phyloP scores from a whole-genome alignment of 441 rosid species.

The Croton laevigatus region DNA sequence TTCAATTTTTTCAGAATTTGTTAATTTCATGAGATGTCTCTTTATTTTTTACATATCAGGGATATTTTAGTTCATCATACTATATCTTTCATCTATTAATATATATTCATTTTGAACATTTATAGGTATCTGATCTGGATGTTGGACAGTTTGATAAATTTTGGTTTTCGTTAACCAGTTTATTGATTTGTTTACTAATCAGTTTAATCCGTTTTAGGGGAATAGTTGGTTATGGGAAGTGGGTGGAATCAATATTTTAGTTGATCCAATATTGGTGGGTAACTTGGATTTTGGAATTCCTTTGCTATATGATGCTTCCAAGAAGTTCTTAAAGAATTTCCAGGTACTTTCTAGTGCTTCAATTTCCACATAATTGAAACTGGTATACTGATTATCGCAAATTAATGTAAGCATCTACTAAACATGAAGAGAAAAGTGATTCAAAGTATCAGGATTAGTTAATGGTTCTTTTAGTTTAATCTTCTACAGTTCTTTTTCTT shows the following conservation, averaged over 20 bases:
- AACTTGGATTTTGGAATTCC: conserved; percentile 93
- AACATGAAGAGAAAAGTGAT: not conserved
- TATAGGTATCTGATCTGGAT: not conserved
- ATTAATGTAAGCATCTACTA: not conserved
- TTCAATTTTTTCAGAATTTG: too few species aligned
- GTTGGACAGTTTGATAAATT: not conserved
- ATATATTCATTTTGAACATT: too few species aligned
- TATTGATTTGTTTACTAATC: not conserved
- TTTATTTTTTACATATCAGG: too few species aligned
- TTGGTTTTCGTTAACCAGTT: not conserved
- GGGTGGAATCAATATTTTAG: conserved; percentile 57
- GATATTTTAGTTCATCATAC: too few species aligned
- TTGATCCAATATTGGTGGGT: conserved; percentile 84
- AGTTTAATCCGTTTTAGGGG: conserved; percentile 44
- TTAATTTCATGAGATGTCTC: too few species aligned
- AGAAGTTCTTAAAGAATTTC: conserved; percentile 62
- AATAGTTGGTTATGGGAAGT: conserved; percentile 93
- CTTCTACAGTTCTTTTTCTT: not conserved
- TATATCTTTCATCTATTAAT: too few species aligned
- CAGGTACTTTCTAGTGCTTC: conserved; percentile 42
- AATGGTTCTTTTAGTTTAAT: not conserved
- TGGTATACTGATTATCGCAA: not conserved
- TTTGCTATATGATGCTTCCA: conserved; percentile 83
- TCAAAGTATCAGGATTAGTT: too few species aligned
- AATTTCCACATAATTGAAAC: not conserved